Conservation (phyloP, 2,329 filamentous ascomycete species). For the Penicillium sumatraense region DNA sequence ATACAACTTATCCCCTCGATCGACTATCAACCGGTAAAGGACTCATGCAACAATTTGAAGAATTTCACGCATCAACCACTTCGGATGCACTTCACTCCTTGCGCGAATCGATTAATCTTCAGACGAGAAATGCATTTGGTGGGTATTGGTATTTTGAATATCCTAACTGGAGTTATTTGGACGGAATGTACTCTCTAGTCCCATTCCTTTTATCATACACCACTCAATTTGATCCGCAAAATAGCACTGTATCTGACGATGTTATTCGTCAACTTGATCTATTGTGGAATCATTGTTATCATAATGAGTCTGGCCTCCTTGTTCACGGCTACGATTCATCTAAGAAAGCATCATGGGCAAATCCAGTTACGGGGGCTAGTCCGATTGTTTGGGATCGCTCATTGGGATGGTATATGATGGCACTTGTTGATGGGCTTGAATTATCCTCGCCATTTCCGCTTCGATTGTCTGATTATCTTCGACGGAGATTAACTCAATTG, state of each 20-base stretch:
- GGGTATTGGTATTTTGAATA: slow-evolving; percentile 41
- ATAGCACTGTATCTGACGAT: slow-evolving; percentile 46
- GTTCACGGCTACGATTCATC: slow-evolving; percentile 61
- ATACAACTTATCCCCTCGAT: slow-evolving; percentile 26
- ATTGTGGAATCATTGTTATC: slow-evolving; percentile 49
- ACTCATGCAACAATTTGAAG: slow-evolving; percentile 23
- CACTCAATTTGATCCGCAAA: slow-evolving; percentile 40
- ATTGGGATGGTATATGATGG: slow-evolving; percentile 60
- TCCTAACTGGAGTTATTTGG: slow-evolving; percentile 58
- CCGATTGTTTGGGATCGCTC: slow-evolving; percentile 60
- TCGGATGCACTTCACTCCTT: slow-evolving; percentile 21
- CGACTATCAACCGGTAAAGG: slow-evolving; percentile 25
- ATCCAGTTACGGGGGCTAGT: slow-evolving; percentile 54
- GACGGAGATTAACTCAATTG: slow-evolving; percentile 46
- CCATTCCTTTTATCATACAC: slow-evolving; percentile 49
- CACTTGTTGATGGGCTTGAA: slow-evolving; percentile 56
- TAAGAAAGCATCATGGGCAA: slow-evolving; percentile 57
- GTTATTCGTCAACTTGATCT: slow-evolving; percentile 53
- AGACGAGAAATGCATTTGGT: slow-evolving; percentile 22
- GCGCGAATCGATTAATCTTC: slow-evolving; percentile 23
- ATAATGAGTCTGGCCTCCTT: slow-evolving; percentile 49
- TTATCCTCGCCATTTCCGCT: slow-evolving; percentile 46
- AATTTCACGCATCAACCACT: slow-evolving; percentile 8
- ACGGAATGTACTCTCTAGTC: slow-evolving; percentile 57
- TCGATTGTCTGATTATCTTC: slow-evolving; percentile 29